A percentile compares a stretch with the other conserved stretches of the same genome.
Evolutionary conservation across 2,329 filamentous ascomycete species (phyloP).

Genomic region (Diaporthe humulicola): DNA sequence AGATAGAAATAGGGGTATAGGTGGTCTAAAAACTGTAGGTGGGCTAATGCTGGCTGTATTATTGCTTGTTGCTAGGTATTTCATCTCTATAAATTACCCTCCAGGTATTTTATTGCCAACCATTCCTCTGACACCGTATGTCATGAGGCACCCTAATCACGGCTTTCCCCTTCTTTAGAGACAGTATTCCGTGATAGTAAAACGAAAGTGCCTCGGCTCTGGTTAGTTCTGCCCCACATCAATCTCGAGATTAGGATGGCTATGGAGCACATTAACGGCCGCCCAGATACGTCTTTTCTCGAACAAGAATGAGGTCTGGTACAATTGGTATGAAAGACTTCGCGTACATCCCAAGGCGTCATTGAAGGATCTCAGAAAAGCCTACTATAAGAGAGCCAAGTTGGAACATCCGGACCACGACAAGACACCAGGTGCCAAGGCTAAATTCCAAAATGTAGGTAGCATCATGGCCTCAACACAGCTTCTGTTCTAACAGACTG

Average conservation of each 20-base stretch:
- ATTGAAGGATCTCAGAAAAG: background rate
- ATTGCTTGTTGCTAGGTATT: background rate
- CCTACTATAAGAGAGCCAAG: background rate
- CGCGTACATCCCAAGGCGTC: background rate
- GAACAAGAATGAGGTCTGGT: background rate
- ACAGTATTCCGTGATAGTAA: background rate
- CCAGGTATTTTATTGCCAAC: background rate
- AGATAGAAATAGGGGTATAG: too few relatives aligned
- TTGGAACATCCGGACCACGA: background rate
- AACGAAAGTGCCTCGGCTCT: background rate
- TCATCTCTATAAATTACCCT: background rate
- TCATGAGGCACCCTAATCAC: background rate
- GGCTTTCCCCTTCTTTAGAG: background rate
- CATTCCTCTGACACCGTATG: background rate
- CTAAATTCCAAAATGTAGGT: background rate
- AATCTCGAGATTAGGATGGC: background rate
- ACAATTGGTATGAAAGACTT: conserved; percentile 7
- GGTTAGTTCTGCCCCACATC: background rate
- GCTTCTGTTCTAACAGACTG: background rate
- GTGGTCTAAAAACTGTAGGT: too few relatives aligned
- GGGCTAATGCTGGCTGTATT: too few relatives aligned
- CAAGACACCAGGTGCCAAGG: background rate
- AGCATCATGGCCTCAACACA: background rate
- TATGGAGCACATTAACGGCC: background rate
- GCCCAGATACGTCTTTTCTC: background rate